Evolutionary conservation across 352 stramenopile genomes (phyloP).

Genomic region (Achlya hypogyna): DNA sequence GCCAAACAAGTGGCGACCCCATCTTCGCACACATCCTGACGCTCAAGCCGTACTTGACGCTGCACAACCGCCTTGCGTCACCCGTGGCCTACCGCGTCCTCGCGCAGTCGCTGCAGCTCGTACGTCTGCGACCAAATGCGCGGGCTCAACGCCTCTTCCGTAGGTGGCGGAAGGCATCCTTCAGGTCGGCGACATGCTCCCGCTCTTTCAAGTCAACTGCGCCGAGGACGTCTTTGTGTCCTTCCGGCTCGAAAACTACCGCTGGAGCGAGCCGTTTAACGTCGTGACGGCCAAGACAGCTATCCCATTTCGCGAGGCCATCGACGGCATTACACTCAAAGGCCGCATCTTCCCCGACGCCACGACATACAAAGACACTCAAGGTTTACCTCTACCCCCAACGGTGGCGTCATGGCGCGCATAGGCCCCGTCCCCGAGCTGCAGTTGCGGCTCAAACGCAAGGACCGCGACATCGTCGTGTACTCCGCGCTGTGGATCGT

Average conservation of each 20-base stretch:
- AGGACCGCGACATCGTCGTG: conserved; percentile 67
- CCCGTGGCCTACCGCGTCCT: conserved; percentile 77
- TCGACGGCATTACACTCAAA: conserved; percentile 57
- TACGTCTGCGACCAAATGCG: not conserved
- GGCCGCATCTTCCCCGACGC: conserved; percentile 39
- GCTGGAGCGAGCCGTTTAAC: conserved; percentile 68
- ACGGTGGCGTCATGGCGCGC: conserved; percentile 48
- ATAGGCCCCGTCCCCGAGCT: conserved; percentile 73
- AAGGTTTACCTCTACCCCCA: too few species aligned
- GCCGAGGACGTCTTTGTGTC: conserved; percentile 61
- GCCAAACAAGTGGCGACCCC: conserved; percentile 28
- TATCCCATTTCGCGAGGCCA: conserved; percentile 70
- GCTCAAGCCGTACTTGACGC: conserved; percentile 50
- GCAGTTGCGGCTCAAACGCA: conserved; percentile 75
- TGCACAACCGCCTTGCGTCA: conserved; percentile 76
- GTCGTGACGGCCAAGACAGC: conserved; percentile 69
- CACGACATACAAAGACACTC: not conserved
- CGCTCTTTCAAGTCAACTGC: conserved; percentile 74
- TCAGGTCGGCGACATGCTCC: conserved; percentile 70
- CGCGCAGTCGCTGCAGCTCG: conserved; percentile 71
- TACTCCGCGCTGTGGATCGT: conserved; percentile 86
- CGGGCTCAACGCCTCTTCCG: not conserved
- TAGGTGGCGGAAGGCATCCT: conserved; percentile 70
- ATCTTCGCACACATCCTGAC: conserved; percentile 10
- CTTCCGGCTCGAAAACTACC: conserved; percentile 83